Evolutionary conservation across 495 filamentous ascomycete genomes (phyloP), one percentile per base, ranked within the genome.

Genomic region (Penicillium coffeae): DNA sequence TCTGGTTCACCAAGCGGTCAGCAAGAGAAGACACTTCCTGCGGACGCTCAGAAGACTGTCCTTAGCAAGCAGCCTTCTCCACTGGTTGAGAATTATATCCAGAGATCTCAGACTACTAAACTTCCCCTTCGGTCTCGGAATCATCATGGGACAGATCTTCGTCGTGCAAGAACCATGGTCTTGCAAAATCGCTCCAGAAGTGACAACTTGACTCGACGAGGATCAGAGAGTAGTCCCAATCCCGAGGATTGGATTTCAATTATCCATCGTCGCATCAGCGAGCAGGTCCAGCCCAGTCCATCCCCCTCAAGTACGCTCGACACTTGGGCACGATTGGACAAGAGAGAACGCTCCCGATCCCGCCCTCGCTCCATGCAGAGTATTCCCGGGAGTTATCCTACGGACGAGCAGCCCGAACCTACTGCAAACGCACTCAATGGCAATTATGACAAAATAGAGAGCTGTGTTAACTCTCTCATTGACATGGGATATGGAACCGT

Each of bases 401-500:
- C 42, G 5, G 71, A 67, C 45, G 59, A 56, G 35, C n/a, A 39
- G 14, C 47, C 21, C 37, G 50, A 10, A 27, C 38, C 39, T 21
- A 20, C 8, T 12, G 16, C 41, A n/a, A 10, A 9, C 13, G 47
- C 33, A 10, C 1, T 3, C 8, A 43, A 14, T 38, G 10, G 19
- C 30, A 16, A 18, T 7, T 14, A 49, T 15, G 12, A n/a, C 16
- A 21, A 54, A 36, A 69, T 80, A 37, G 64, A 73, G 25, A 48
- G 58, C 8, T 82, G 79, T 50, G 64, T 81, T 32, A 61, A 68
- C 4, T 62, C 66, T 4, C 67, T 82, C 21, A 36, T 67, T 5
- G 63, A 65, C 8, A 62, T 82, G 50, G 79, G 79, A 0, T 82
- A 77, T 50, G 74, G 71, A n/a, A 65, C 62, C 14, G 59, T 59